These are phyloP conservation scores for Podospora anserina DNA, from an alignment of 495 filamentous ascomycete species.

Conservation along the genomic window DNA sequence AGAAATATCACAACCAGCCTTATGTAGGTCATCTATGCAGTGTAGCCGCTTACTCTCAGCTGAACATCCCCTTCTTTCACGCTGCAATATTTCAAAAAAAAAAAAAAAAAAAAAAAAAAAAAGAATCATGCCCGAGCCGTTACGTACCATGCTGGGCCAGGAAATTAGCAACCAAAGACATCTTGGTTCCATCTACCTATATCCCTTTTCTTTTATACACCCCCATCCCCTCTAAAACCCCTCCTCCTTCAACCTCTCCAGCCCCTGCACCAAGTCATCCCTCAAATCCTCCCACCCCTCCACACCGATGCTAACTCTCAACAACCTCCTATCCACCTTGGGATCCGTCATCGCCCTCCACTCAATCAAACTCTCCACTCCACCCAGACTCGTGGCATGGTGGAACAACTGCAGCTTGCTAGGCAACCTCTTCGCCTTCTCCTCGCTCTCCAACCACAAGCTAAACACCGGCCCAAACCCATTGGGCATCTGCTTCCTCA, in stretches of 20 bases:
- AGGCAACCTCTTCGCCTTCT: slow-evolving; percentile 65
- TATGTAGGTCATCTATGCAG: no score
- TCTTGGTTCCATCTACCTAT: background rate
- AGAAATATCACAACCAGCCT: no score
- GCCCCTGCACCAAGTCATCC: slow-evolving; percentile 68
- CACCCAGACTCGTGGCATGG: slow-evolving; percentile 90
- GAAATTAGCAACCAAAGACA: background rate
- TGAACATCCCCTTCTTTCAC: background rate
- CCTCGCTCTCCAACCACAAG: slow-evolving; percentile 58
- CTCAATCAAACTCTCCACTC: slow-evolving; percentile 91
- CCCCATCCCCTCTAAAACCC: background rate
- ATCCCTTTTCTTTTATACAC: background rate
- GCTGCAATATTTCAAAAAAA: background rate
- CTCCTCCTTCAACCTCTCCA: slow-evolving; percentile 52
- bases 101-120: no score
- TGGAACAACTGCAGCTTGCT: slow-evolving; percentile 79
- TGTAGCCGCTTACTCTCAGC: no score
- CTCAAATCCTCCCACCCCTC: slow-evolving; percentile 84
- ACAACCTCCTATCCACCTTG: slow-evolving; percentile 64
- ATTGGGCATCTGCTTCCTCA: slow-evolving; percentile 84
- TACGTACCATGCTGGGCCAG: no score
- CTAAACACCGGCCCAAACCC: slow-evolving; percentile 89
- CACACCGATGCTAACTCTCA: slow-evolving; percentile 81
- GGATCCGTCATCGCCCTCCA: slow-evolving; percentile 83
- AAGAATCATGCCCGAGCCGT: no score